Base-by-base conservation (phyloP, 371 early-diverging fungal species). In the Apophysomyces variabilis region DNA sequence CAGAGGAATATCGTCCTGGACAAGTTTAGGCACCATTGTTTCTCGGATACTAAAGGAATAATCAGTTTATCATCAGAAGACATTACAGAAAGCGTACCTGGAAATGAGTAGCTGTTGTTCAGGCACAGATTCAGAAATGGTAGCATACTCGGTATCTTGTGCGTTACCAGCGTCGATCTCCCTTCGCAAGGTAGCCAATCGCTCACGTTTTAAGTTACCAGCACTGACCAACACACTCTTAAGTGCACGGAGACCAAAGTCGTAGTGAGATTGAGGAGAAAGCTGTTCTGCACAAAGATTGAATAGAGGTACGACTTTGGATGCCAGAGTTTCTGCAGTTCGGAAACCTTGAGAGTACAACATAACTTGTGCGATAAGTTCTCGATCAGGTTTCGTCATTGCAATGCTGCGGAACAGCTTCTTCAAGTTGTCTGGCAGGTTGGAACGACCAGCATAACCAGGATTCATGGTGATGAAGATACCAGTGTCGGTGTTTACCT, bases 401-500 rank as follows among this genome's bases (percentile, higher is more conserved):
- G 97, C 97, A 66, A 99, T 93, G 74, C 93, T 93, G 50, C 99
- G 89, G 91, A 99, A 99, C 61, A 99, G 86, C 78, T 96, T 97
- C 86, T 96, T 98, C 79, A 99, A 85, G 69, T 98, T 99, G 75
- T 98, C 99, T 1, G 99, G 99, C 63, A 99, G 83, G 70, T 97
- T 95, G 66, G 96, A 96, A 47, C 99, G 92, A 16, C 99, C 99
- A 39, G 97, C 96, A 82, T 99, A 99, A 21, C 98, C 99, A 45
- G 99, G 98, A 79, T 99, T 99, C 99, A 99, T 98, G 41, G 99
- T 99, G 69, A 99, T 97, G 75, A 99, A 99, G 70, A 99, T 95
- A 70, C 97, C 90, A 0, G 99, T 99, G 73, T 94, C 92, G 5
- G 86, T 80, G 69, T 95, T 90, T 37, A 99, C 92, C 46, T 80